Evolutionary conservation across 371 early-diverging fungal genomes (phyloP).

Genomic region (Apophysomyces variabilis): DNA sequence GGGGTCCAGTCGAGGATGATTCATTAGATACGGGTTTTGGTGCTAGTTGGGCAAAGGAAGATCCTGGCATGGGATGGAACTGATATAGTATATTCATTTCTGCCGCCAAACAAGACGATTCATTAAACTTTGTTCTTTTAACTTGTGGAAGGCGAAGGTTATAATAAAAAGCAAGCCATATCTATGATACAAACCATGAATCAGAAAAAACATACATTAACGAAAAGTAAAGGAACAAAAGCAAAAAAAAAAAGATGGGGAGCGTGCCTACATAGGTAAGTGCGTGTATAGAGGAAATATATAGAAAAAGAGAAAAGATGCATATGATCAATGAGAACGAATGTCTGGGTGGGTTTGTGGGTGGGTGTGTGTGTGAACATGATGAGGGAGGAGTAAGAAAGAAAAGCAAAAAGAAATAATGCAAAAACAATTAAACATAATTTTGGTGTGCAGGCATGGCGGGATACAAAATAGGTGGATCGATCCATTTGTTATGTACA

Average conservation of each 20-base stretch:
- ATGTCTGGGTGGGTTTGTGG: not conserved
- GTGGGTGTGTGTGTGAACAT: not conserved
- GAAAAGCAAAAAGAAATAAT: not conserved
- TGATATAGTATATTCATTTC: not conserved
- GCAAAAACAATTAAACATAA: conserved; percentile 1
- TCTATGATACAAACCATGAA: conserved; percentile 7
- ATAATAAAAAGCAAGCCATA: not conserved
- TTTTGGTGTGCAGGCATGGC: conserved; percentile 6
- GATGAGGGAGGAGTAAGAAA: not conserved
- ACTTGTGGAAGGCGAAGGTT: not conserved
- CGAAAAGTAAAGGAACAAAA: not conserved
- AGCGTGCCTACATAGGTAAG: conserved; percentile 8
- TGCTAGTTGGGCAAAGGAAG: not conserved
- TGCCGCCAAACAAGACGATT: too few relatives aligned
- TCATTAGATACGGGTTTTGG: not conserved
- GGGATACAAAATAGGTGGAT: conserved; percentile 5
- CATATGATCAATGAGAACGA: conserved; percentile 9
- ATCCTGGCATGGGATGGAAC: conserved; percentile 2
- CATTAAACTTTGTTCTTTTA: too few relatives aligned
- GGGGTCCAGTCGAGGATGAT: not conserved
- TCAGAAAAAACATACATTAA: not conserved
- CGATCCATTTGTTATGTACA: conserved; percentile 6
- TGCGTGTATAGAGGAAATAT: not conserved
- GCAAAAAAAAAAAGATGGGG: too few relatives aligned
- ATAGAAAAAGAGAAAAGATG: not conserved